Evolutionary conservation across 129 eudicot species (phyloP).

Genomic region (Cynara cardunculus): DNA sequence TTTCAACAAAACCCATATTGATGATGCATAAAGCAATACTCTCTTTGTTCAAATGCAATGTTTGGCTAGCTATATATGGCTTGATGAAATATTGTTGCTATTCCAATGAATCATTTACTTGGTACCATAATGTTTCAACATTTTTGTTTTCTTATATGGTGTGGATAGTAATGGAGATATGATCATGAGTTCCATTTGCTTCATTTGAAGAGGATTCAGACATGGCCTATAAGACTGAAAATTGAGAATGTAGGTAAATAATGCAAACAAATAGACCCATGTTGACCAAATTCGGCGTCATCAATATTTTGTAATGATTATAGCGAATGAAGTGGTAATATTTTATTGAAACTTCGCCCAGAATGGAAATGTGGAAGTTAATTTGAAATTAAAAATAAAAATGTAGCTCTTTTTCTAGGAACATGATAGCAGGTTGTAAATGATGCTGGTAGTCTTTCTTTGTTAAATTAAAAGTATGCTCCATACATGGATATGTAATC

Average conservation of each 20-base stretch:
- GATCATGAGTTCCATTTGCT: constrained; percentile 3
- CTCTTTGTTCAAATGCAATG: too few relatives aligned
- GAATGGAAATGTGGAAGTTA: neutral
- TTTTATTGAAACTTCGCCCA: neutral
- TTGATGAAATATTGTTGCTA: neutral
- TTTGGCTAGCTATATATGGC: too few relatives aligned
- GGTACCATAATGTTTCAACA: neutral
- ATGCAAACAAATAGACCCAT: neutral
- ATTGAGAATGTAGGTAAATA: constrained; percentile 5
- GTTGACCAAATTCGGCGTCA: neutral
- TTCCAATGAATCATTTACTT: neutral
- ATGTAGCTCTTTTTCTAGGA: neutral
- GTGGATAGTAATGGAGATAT: neutral
- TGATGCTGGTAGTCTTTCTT: neutral
- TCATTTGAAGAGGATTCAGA: constrained; percentile 8
- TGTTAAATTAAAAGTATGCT: neutral
- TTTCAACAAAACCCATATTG: neutral
- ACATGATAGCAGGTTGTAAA: neutral
- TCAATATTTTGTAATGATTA: neutral
- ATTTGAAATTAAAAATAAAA: neutral
- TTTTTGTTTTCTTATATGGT: neutral
- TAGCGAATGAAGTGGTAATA: neutral
- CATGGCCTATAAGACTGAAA: neutral
- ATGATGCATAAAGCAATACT: neutral
- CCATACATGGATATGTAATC: neutral